Evolutionary conservation across 2,329 filamentous ascomycete genomes (phyloP).

Genomic region (Diplodia scrobiculata): DNA sequence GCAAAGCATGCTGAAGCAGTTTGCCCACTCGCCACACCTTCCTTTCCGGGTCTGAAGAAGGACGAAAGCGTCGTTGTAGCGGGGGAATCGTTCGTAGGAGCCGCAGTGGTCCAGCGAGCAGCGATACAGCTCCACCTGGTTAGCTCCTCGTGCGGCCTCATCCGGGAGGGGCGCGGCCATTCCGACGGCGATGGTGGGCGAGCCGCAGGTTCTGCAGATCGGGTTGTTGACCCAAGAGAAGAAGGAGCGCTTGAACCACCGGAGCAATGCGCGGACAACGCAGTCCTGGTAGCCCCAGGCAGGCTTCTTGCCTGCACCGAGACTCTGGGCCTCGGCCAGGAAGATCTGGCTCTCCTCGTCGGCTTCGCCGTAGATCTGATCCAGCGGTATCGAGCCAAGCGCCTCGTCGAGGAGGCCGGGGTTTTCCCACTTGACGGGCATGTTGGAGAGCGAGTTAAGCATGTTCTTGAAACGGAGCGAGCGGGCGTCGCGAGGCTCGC

Average conservation of each 20-base stretch:
- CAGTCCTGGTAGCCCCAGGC: constrained; percentile 99
- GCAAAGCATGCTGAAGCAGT: constrained; percentile 98
- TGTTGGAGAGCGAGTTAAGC: constrained; percentile 80
- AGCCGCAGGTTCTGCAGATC: constrained; percentile 76
- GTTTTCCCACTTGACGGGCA: constrained; percentile 93
- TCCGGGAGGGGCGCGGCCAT: constrained; percentile 84
- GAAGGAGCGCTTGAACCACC: constrained; percentile 95
- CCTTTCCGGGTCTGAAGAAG: constrained; percentile 83
- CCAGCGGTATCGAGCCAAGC: constrained; percentile 79
- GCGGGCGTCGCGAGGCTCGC: constrained; percentile 62
- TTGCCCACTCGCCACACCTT: constrained; percentile 92
- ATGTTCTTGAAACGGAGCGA: constrained; percentile 64
- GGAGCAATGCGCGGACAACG: constrained; percentile 83
- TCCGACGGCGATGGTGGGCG: constrained; percentile 79
- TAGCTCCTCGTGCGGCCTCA: constrained; percentile 83
- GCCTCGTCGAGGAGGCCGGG: constrained; percentile 92
- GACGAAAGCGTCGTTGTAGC: constrained; percentile 94
- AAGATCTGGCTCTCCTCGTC: constrained; percentile 90
- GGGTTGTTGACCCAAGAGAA: constrained; percentile 98
- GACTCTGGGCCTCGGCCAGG: constrained; percentile 82
- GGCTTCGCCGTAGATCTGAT: constrained; percentile 89
- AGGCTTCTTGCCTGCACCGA: constrained; percentile 75
- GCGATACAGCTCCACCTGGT: constrained; percentile 84
- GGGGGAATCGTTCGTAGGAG: constrained; percentile 82
- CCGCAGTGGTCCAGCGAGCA: constrained; percentile 77